Evolutionary conservation across 2,329 filamentous ascomycete genomes (phyloP).

Genomic region (Clonostachys solani): DNA sequence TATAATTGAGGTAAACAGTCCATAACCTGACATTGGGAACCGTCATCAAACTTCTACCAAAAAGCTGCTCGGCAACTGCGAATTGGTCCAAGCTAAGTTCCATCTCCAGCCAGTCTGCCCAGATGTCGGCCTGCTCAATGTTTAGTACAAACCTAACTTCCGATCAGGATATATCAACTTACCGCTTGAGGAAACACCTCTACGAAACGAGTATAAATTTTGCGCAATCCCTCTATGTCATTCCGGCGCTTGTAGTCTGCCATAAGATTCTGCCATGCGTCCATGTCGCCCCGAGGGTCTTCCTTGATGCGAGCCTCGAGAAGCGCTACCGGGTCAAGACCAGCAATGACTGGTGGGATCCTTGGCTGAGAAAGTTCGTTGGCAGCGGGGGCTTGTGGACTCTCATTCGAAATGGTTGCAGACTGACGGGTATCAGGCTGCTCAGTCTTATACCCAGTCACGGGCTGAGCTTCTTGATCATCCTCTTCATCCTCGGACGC

Average conservation of each 20-base stretch:
- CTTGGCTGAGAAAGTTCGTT: too few relatives aligned
- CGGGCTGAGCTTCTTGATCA: conserved; percentile 17
- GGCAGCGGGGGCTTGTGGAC: conserved; percentile 18
- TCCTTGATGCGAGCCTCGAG: conserved; percentile 89
- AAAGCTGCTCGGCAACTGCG: conserved; percentile 74
- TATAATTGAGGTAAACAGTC: conserved; percentile 92
- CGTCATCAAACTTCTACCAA: conserved; percentile 72
- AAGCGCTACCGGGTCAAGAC: conserved; percentile 67
- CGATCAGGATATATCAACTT: conserved; percentile 37
- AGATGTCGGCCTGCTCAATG: conserved; percentile 72
- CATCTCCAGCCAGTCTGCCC: conserved; percentile 85
- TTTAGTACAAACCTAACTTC: not conserved
- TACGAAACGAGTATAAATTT: conserved; percentile 81
- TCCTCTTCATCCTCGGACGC: conserved; percentile 51
- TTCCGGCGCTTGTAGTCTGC: conserved; percentile 77
- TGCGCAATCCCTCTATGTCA: conserved; percentile 76
- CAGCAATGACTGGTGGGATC: conserved; percentile 28
- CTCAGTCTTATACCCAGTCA: conserved; percentile 6
- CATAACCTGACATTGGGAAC: conserved; percentile 84
- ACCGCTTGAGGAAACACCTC: conserved; percentile 87
- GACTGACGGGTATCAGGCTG: not conserved
- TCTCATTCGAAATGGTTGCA: conserved; percentile 10
- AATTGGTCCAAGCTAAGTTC: conserved; percentile 86
- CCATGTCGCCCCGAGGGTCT: conserved; percentile 87
- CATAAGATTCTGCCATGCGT: conserved; percentile 87